These are phyloP conservation scores for Boletus sp. DNA, from an alignment of 768 basidiomycete genomes.

Conservation along the genomic window DNA sequence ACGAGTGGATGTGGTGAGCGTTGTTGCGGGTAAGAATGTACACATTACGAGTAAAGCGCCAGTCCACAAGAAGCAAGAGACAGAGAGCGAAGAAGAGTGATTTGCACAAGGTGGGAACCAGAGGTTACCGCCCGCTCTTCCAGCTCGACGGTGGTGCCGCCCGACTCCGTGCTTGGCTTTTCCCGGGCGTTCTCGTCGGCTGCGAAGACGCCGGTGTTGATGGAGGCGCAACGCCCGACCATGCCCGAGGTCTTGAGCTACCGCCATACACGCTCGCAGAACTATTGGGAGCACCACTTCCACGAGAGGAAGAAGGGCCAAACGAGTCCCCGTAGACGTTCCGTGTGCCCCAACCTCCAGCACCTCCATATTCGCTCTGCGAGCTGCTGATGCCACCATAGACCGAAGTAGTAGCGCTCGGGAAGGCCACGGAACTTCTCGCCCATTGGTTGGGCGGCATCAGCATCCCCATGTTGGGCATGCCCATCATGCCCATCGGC, in stretches of 20 bases:
- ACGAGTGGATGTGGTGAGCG: conserved; percentile 7
- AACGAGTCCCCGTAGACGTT: conserved; percentile 73
- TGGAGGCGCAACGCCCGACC: conserved; percentile 28
- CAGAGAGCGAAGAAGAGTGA: background rate
- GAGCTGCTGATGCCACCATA: conserved; percentile 54
- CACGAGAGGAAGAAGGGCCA: conserved; percentile 37
- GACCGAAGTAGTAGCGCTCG: conserved; percentile 48
- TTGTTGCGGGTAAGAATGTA: background rate
- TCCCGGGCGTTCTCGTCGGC: conserved; percentile 14
- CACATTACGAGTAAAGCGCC: background rate
- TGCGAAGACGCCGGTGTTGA: conserved; percentile 15
- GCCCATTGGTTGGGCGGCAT: conserved; percentile 41
- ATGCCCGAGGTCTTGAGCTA: conserved; percentile 32
- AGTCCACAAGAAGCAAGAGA: background rate
- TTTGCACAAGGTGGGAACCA: background rate
- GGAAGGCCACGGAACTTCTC: conserved; percentile 49
- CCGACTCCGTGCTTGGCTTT: conserved; percentile 24
- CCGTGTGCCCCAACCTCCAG: conserved; percentile 49
- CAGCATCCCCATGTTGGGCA: conserved; percentile 39
- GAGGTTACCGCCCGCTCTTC: conserved; percentile 37
- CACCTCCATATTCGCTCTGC: conserved; percentile 65
- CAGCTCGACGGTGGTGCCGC: conserved; percentile 64
- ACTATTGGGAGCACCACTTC: conserved; percentile 9
- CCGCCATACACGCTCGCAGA: conserved; percentile 22
- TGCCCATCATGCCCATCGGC: conserved; percentile 42